These are phyloP conservation scores for Suhomyces chickasaworum DNA, from an alignment of 1,139 yeast species.

Conservation along the genomic window DNA sequence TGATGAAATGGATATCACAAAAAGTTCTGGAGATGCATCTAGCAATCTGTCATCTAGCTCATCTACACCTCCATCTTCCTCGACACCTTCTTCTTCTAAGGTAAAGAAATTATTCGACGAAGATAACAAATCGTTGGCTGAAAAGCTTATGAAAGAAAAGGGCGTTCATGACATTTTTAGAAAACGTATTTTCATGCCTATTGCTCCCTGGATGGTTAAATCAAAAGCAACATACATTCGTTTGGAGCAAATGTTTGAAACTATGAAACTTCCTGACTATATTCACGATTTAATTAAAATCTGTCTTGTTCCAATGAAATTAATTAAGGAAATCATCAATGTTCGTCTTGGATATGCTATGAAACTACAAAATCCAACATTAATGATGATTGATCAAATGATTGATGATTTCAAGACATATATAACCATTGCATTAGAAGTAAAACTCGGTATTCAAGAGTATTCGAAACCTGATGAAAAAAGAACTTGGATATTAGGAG, in stretches of 20 bases:
- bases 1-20: constrained; percentile 65
- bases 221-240: constrained; percentile 72
- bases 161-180: constrained; percentile 71
- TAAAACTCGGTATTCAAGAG: constrained; percentile 67
- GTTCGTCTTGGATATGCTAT: constrained; percentile 78
- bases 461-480: constrained; percentile 62
- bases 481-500: constrained; percentile 74
- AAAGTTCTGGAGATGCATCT: constrained; percentile 29
- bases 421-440: constrained; percentile 72
- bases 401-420: constrained; percentile 82
- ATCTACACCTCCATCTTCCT: constrained; percentile 26
- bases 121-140: constrained; percentile 73
- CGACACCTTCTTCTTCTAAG: constrained; percentile 25
- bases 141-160: constrained; percentile 80
- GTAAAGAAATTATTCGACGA: constrained; percentile 54
- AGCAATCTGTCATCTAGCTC: constrained; percentile 22
- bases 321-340: constrained; percentile 78
- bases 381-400: constrained; percentile 96
- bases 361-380: constrained; percentile 80
- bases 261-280: constrained; percentile 75
- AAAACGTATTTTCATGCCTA: constrained; percentile 57
- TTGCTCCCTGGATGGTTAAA: constrained; percentile 75
- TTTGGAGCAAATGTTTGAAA: constrained; percentile 63
- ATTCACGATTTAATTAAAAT: constrained; percentile 67
- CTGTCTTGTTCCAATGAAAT: constrained; percentile 74